phyloP scores from a whole-genome alignment of 768 basidiomycete species.

The Boletus patriciae region DNA sequence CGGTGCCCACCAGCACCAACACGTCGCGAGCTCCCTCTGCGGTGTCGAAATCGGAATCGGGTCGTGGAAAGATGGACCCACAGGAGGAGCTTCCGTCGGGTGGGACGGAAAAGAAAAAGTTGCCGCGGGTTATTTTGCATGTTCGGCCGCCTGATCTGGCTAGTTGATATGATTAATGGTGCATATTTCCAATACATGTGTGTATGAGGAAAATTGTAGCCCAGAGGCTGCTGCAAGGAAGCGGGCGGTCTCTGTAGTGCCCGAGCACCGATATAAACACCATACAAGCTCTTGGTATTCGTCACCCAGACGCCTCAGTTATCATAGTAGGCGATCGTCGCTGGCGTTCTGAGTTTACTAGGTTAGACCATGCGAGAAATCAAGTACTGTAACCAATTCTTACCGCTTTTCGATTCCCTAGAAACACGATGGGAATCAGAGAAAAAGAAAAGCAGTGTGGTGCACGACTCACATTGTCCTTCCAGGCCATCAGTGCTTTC shows the following conservation, averaged over 20 bases:
- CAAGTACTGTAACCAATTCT: not conserved
- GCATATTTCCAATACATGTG: too few species aligned
- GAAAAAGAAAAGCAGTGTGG: not conserved
- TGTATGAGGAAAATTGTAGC: too few species aligned
- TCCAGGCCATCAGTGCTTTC: conserved; percentile 5
- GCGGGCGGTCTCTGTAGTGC: too few species aligned
- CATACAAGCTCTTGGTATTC: not conserved
- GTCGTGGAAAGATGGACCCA: not conserved
- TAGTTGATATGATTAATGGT: not conserved
- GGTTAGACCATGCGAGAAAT: not conserved
- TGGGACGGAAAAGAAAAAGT: conserved; percentile 44
- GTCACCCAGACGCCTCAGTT: not conserved
- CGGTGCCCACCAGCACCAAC: not conserved
- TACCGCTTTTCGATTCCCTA: conserved; percentile 1
- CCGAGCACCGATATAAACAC: too few species aligned
- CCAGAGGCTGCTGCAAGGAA: too few species aligned
- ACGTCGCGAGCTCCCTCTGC: not conserved
- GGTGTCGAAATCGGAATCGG: not conserved
- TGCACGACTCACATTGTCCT: not conserved
- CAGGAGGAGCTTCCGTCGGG: not conserved
- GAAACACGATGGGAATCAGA: not conserved
- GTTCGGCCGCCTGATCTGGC: conserved; percentile 42
- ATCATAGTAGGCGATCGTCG: not conserved
- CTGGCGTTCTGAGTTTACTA: not conserved
- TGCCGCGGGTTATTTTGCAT: conserved; percentile 57